phyloP scores from a whole-genome alignment of 768 basidiomycete species.

The Terana coerulea region DNA sequence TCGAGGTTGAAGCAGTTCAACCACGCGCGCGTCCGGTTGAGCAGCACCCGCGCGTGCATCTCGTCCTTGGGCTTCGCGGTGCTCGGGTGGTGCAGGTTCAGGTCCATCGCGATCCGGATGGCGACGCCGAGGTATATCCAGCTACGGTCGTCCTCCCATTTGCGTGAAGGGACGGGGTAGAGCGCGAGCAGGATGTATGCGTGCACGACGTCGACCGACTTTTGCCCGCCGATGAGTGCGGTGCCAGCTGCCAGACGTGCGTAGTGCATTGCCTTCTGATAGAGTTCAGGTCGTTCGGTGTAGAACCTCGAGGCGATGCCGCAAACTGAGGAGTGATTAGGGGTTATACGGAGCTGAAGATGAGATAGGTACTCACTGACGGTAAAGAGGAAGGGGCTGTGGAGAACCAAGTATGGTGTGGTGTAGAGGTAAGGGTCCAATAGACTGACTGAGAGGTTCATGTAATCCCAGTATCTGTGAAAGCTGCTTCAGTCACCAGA shows the following conservation, averaged over 20 bases:
- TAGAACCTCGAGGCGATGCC: slow-evolving; percentile 86
- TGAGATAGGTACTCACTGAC: slow-evolving; percentile 55
- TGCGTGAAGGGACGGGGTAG: slow-evolving; percentile 67
- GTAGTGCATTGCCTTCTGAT: slow-evolving; percentile 66
- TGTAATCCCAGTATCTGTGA: slow-evolving; percentile 67
- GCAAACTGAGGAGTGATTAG: slow-evolving; percentile 51
- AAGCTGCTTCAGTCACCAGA: background rate
- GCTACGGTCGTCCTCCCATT: slow-evolving; percentile 87
- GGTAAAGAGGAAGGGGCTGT: slow-evolving; percentile 90
- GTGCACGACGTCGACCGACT: slow-evolving; percentile 80
- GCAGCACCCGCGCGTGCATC: slow-evolving; percentile 77
- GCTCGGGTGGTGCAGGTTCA: slow-evolving; percentile 80
- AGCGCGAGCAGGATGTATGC: slow-evolving; percentile 81
- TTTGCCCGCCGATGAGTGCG: slow-evolving; percentile 70
- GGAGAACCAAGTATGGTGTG: slow-evolving; percentile 71
- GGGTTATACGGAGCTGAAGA: background rate
- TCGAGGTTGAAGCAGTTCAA: slow-evolving; percentile 89
- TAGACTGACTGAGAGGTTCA: slow-evolving; percentile 76
- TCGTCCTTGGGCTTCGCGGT: slow-evolving; percentile 71
- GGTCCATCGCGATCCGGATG: slow-evolving; percentile 83
- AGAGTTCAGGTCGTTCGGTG: slow-evolving; percentile 63
- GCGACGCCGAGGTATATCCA: slow-evolving; percentile 90
- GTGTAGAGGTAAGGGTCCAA: slow-evolving; percentile 84
- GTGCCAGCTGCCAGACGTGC: slow-evolving; percentile 76
- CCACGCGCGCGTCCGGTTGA: slow-evolving; percentile 90